A percentile compares a stretch with the other conserved stretches of the same genome.
Conservation (phyloP, 257 asterid species). For the Primulina tabacum region DNA sequence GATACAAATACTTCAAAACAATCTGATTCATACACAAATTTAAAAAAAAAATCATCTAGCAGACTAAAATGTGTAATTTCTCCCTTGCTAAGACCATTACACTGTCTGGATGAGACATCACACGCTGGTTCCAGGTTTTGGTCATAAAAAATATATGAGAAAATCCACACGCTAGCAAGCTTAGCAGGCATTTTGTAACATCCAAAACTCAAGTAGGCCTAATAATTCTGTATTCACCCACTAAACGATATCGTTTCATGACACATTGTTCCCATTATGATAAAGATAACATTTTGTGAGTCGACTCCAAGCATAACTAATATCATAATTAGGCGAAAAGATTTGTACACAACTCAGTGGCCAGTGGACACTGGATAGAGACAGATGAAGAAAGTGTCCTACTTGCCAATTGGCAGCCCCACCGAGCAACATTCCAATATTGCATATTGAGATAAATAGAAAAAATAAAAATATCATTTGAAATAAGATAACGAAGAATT, state of each 20-base stretch:
- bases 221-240: background rate
- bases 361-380: conserved; percentile 21
- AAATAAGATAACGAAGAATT: background rate
- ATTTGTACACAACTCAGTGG: conserved; percentile 7
- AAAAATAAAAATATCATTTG: background rate
- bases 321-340: background rate
- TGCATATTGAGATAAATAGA: no score
- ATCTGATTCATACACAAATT: no score
- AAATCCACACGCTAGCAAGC: no score
- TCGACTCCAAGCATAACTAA: background rate
- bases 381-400: conserved; percentile 12
- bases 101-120: no score
- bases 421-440: background rate
- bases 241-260: no score
- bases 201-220: background rate
- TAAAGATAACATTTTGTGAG: background rate
- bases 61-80: no score
- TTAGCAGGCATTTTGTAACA: no score
- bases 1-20: no score
- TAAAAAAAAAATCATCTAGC: no score
- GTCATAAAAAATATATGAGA: no score
- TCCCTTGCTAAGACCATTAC: no score
- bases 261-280: background rate
- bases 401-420: conserved; percentile 13
- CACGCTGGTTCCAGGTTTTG: no score